These are phyloP conservation scores for Cytospora schulzeri DNA, from an alignment of 2,329 filamentous ascomycete species.

Conservation along the genomic window DNA sequence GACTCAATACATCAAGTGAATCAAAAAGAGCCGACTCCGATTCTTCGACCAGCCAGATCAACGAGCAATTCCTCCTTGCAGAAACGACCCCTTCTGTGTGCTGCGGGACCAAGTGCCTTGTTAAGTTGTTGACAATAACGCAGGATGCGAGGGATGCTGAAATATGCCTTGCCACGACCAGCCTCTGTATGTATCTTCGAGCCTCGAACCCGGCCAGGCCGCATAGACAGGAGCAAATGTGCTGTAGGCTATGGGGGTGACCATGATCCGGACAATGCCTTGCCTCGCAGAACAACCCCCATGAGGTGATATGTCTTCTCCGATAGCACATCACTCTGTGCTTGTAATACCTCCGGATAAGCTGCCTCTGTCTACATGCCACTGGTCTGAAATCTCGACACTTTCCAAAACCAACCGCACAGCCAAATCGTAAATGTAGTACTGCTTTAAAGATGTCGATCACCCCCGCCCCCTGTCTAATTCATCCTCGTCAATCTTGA, in stretches of 20 bases:
- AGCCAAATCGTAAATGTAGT: too few relatives aligned
- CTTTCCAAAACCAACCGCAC: too few relatives aligned
- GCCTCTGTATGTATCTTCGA: not conserved
- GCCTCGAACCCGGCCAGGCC: not conserved
- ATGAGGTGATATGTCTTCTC: not conserved
- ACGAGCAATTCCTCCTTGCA: not conserved
- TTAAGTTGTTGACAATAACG: not conserved
- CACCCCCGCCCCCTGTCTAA: too few relatives aligned
- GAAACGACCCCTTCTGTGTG: not conserved
- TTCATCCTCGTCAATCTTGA: too few relatives aligned
- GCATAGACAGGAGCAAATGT: not conserved
- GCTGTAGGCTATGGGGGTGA: not conserved
- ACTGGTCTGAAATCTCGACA: too few relatives aligned
- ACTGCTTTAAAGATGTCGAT: too few relatives aligned
- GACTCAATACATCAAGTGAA: conserved; percentile 28
- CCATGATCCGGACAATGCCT: not conserved
- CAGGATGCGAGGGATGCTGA: not conserved
- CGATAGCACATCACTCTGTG: not conserved
- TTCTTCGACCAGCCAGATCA: conserved; percentile 17
- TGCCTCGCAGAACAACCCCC: not conserved
- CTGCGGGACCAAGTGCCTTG: not conserved
- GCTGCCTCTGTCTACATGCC: too few relatives aligned
- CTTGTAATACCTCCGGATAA: too few relatives aligned
- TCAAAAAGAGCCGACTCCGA: conserved; percentile 26
- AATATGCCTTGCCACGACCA: not conserved